Evolutionary conservation across 768 basidiomycete genomes (phyloP).

Genomic region (Leccinellum rugosiceps): DNA sequence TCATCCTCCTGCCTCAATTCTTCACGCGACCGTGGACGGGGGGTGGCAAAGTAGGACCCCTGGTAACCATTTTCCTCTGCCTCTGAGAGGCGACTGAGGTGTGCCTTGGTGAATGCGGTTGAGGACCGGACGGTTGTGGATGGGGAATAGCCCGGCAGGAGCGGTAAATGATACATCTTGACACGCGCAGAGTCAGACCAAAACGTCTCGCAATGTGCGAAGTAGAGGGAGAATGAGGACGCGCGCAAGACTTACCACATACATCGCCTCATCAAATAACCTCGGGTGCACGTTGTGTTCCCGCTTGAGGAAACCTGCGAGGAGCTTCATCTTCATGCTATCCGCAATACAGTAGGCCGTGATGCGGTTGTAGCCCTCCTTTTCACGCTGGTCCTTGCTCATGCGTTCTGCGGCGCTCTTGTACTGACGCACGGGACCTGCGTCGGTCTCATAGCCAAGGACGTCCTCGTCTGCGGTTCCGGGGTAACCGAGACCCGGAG

Average conservation of each 20-base stretch:
- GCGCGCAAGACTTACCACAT: conserved; percentile 60
- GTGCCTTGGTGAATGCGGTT: conserved; percentile 54
- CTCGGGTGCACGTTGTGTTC: conserved; percentile 89
- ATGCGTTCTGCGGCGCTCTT: conserved; percentile 87
- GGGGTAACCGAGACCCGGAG: conserved; percentile 12
- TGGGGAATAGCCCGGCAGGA: conserved; percentile 88
- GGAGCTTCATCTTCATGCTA: conserved; percentile 76
- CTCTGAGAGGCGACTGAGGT: conserved; percentile 69
- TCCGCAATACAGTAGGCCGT: conserved; percentile 91
- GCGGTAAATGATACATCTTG: conserved; percentile 88
- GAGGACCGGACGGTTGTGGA: conserved; percentile 85
- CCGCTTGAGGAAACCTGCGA: conserved; percentile 83
- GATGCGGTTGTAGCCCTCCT: conserved; percentile 75
- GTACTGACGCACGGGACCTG: conserved; percentile 61
- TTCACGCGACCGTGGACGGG: conserved; percentile 18
- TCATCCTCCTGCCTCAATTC: conserved; percentile 17
- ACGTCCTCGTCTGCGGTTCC: conserved; percentile 40
- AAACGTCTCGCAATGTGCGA: neutral
- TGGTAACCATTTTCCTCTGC: conserved; percentile 91
- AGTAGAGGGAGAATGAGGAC: neutral
- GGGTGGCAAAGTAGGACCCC: conserved; percentile 67
- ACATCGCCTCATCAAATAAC: conserved; percentile 90
- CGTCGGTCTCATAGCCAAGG: conserved; percentile 65
- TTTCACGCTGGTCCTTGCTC: conserved; percentile 80
- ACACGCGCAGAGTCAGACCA: neutral